Percentiles rank a stretch among this genome's conserved stretches.
phyloP scores from a whole-genome alignment of 2,329 filamentous ascomycete species.

The Leptographium wingfieldii region DNA sequence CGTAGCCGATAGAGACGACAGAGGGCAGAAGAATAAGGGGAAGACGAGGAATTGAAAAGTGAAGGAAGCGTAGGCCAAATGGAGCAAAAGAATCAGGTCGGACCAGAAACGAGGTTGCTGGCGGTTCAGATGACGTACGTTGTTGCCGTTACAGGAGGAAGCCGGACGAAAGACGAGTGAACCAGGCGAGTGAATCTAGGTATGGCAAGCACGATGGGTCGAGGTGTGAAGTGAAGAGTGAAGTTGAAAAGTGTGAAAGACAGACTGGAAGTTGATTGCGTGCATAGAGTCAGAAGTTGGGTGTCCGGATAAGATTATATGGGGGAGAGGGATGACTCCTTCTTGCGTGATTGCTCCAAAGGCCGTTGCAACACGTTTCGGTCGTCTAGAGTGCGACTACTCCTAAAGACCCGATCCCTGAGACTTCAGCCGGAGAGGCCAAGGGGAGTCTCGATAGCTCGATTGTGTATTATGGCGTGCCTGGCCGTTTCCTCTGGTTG shows the following conservation, averaged over 20 bases:
- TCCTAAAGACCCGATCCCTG: not conserved
- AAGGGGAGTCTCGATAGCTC: not conserved
- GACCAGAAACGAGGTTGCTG: not conserved
- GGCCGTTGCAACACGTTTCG: not conserved
- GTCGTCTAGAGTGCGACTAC: not conserved
- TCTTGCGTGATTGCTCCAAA: constrained; percentile 2
- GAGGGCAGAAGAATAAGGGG: not conserved
- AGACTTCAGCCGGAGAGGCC: not conserved
- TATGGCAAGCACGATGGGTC: too few species aligned
- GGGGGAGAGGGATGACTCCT: not conserved
- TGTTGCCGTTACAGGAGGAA: not conserved
- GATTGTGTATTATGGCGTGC: not conserved
- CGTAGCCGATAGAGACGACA: not conserved
- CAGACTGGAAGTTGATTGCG: not conserved
- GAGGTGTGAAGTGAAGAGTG: not conserved
- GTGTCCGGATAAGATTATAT: not conserved
- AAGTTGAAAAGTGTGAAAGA: not conserved
- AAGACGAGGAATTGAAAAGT: not conserved
- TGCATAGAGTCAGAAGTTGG: not conserved
- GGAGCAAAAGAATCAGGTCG: not conserved
- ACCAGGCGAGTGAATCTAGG: too few species aligned
- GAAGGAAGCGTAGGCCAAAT: not conserved
- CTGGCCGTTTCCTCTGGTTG: not conserved
- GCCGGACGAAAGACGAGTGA: not conserved
- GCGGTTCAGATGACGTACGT: not conserved